Conservation (phyloP, 495 filamentous ascomycete species). For the Achaetomiella virescens region DNA sequence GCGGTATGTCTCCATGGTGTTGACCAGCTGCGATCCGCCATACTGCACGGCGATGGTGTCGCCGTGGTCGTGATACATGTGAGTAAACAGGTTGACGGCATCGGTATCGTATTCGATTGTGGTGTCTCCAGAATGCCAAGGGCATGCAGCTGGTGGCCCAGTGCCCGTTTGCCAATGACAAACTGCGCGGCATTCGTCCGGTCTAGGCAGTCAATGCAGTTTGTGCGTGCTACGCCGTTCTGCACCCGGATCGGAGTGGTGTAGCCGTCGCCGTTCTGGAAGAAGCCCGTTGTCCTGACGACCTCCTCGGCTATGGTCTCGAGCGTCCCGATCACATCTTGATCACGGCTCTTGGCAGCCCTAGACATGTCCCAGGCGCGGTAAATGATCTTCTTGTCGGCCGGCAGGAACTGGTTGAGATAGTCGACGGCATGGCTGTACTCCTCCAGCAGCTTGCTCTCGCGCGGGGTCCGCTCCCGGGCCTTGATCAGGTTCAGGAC, state of each 20-base stretch:
- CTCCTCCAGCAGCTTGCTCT: constrained; percentile 84
- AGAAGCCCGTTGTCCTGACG: constrained; percentile 79
- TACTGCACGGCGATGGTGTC: constrained; percentile 98
- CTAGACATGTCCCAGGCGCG: constrained; percentile 98
- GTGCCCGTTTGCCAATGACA: constrained; percentile 91
- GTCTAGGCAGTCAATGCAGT: constrained; percentile 96
- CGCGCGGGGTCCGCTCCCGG: constrained; percentile 81
- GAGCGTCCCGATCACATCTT: constrained; percentile 89
- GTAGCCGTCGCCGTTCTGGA: constrained; percentile 75
- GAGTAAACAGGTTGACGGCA: constrained; percentile 88
- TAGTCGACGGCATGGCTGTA: constrained; percentile 85
- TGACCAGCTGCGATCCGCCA: constrained; percentile 93
- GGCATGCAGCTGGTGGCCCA: constrained; percentile 89
- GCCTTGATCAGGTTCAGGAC: constrained; percentile 92
- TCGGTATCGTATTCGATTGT: constrained; percentile 90
- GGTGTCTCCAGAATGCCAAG: constrained; percentile 78
- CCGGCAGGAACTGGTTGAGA: constrained; percentile 88
- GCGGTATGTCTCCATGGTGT: constrained; percentile 97
- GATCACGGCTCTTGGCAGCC: constrained; percentile 87
- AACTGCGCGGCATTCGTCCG: constrained; percentile 97
- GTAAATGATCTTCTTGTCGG: constrained; percentile 78
- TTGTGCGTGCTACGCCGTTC: constrained; percentile 89
- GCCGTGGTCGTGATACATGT: constrained; percentile 96
- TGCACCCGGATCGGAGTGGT: constrained; percentile 64
- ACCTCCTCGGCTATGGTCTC: constrained; percentile 85